A percentile compares a stretch with the other conserved stretches of the same genome.
phyloP scores from a whole-genome alignment of 2,329 filamentous ascomycete species.

The Penicillium psychrosexuale region DNA sequence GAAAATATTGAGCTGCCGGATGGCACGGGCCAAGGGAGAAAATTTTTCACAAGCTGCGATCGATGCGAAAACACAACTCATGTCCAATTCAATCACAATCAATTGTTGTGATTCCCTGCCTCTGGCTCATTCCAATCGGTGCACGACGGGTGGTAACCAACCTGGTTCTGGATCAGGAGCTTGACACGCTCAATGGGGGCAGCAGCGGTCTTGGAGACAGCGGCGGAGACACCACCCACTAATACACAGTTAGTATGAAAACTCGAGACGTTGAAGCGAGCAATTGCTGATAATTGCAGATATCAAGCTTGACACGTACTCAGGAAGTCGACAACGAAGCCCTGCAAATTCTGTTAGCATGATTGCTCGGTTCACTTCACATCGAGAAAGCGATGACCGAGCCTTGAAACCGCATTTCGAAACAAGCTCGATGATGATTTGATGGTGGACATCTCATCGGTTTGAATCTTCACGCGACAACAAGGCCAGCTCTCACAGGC shows the following conservation, averaged over 20 bases:
- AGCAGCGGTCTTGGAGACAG: slow-evolving; percentile 99
- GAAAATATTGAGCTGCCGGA: not conserved
- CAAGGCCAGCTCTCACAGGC: not conserved
- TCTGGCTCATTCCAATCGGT: not conserved
- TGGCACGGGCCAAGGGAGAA: slow-evolving; percentile 11
- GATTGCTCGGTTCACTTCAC: not conserved
- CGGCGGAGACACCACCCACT: slow-evolving; percentile 99
- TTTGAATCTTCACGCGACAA: not conserved
- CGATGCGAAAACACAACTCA: not conserved
- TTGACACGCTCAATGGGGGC: slow-evolving; percentile 99
- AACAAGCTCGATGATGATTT: not conserved
- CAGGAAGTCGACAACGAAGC: slow-evolving; percentile 97
- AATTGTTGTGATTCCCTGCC: not conserved
- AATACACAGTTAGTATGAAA: slow-evolving; percentile 45
- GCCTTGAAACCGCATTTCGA: not conserved
- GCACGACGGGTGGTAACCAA: slow-evolving; percentile 51
- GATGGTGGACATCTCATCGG: not conserved
- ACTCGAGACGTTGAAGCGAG: no score
- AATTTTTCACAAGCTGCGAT: slow-evolving; percentile 12
- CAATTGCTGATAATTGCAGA: not conserved
- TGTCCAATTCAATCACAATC: not conserved
- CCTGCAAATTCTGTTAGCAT: slow-evolving; percentile 52
- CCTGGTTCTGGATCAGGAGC: slow-evolving; percentile 99
- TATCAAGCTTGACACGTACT: slow-evolving; percentile 64
- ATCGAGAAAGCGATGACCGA: not conserved